Base-by-base conservation (phyloP, 805 yeast genomes). In the Myxozyma nipponensis region DNA sequence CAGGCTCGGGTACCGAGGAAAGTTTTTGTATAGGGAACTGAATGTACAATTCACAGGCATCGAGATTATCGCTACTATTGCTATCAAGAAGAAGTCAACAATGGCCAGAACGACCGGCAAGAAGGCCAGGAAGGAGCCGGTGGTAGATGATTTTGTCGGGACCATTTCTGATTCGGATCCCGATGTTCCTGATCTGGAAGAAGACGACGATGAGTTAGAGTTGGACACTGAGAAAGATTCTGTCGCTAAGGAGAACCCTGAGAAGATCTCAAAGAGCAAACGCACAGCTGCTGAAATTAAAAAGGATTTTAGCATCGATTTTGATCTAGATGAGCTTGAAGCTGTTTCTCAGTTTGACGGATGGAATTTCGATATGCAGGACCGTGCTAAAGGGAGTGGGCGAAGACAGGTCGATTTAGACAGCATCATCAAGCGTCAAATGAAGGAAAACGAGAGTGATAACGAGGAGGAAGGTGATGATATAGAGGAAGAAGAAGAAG, bases 381-480 rank as follows among this genome's bases (percentile, higher is more conserved):
- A 55, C 21, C 47, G 54, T n/a, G 79, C 77, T 35, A 72, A 62
- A 21, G 59, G 62, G 10, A 35, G 56, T 37, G 62, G 51, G 15
- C 52, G 59, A 48, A 78, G 77, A 56, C 86, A 82, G 54, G 95
- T 88, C 6, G 96, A 91, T 72, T 74, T 91, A 54, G 96, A 91
- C 62, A 81, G 82, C 13, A 91, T 91, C 47, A 85, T 91, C 60
- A 81, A 83, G 70, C 77, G 90, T 67, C 90, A 86, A 62, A 95
- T 96, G 66, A 87, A 95, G 38, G 72, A 83, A 47, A 72, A 77
- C 3, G 77, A 78, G 45, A 71, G 66, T 9, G 65, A 61, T 26
- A 69, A 63, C 15, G 66, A 61, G 23, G 68, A 66, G 15, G 68
- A 61, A 22, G 57, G 47, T 13, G 50, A 42, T n/a, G 34, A 18